Evolutionary conservation across 192 early-diverging fungal species (phyloP), one percentile per base, ranked within the genome.

Genomic region (Mortierella alpina): DNA sequence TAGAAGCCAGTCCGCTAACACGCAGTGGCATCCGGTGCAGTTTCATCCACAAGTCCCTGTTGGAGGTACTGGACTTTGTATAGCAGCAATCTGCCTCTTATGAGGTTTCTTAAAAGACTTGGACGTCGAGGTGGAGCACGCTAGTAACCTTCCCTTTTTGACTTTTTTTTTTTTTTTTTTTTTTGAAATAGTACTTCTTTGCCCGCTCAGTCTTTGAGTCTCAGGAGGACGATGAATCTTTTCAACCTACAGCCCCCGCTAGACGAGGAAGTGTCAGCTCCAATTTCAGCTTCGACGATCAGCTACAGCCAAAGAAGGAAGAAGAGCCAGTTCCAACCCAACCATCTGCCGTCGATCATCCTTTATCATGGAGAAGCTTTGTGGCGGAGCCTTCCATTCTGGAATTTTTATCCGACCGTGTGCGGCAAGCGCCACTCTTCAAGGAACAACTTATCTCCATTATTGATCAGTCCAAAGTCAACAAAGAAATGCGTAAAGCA

Each of bases 201-300:
- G 23, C 58, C 5, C 48, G 56, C 14, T 22, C 68, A n/a, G 41
- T 61, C 20, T 70, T 59, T 61, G 57, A 59, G 5, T 48, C 68
- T 0, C 58, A 49, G 3, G 39, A 61, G 0, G 41, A 31, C 1
- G 52, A 67, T 31, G 41, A 56, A 11, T 47, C 11, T 13, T 15
- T 12, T 57, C 42, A 41, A 55, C 50, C 8, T 13, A 6, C 18
- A 4, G n/a, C 41, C 23, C 20, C 54, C 15, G 20, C 40, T 66
- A 53, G 63, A 53, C 50, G 63, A 18, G 51, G 63, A 41, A 66
- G 63, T 66, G 63, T 66, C 49, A n/a, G 45, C 39, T 66, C 63
- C 20, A 40, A 15, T 18, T 54, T 54, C 63, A 66, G 63, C 52
- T 66, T 66, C 42, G 63, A 66, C 40, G 63, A 66, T 53, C 63